Conservation (phyloP, 768 basidiomycete genomes). For the Chalciporus sphaerocephalus region DNA sequence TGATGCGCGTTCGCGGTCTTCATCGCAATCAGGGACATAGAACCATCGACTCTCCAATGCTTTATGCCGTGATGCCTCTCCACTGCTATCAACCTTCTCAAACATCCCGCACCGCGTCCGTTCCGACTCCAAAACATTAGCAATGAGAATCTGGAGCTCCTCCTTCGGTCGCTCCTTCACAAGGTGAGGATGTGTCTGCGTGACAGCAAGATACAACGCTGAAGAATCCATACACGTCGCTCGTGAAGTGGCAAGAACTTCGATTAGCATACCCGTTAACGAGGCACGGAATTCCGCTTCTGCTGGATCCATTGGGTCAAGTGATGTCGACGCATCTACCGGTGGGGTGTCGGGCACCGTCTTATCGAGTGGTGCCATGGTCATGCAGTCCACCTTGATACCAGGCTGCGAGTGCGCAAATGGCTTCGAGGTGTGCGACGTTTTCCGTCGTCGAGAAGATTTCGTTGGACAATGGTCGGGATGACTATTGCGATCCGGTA, state of each 20-base stretch:
- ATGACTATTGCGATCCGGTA: constrained; percentile 3
- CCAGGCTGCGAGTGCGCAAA: constrained; percentile 3
- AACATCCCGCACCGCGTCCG: constrained; percentile 55
- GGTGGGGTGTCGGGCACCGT: constrained; percentile 1
- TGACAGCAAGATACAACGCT: constrained; percentile 48
- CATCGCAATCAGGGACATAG: constrained; percentile 68
- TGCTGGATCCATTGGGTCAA: constrained; percentile 11
- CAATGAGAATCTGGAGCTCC: constrained; percentile 50
- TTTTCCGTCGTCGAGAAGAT: neutral
- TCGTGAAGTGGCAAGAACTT: constrained; percentile 66
- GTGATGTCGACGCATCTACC: neutral
- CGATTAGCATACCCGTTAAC: constrained; percentile 63
- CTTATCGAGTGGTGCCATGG: constrained; percentile 3
- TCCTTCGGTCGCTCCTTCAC: constrained; percentile 30
- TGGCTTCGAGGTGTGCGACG: constrained; percentile 7
- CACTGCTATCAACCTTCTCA: constrained; percentile 65
- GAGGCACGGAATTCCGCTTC: constrained; percentile 36
- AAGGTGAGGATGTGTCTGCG: constrained; percentile 51
- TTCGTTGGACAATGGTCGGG: neutral
- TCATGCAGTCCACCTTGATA: constrained; percentile 1
- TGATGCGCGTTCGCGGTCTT: constrained; percentile 64
- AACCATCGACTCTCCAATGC: constrained; percentile 56
- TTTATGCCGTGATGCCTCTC: constrained; percentile 50
- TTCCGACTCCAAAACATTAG: constrained; percentile 44
- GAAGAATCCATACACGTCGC: constrained; percentile 61